These are phyloP conservation scores for Vitis hybrid DNA, from an alignment of 177 flowering plant genomes.

Conservation along the genomic window DNA sequence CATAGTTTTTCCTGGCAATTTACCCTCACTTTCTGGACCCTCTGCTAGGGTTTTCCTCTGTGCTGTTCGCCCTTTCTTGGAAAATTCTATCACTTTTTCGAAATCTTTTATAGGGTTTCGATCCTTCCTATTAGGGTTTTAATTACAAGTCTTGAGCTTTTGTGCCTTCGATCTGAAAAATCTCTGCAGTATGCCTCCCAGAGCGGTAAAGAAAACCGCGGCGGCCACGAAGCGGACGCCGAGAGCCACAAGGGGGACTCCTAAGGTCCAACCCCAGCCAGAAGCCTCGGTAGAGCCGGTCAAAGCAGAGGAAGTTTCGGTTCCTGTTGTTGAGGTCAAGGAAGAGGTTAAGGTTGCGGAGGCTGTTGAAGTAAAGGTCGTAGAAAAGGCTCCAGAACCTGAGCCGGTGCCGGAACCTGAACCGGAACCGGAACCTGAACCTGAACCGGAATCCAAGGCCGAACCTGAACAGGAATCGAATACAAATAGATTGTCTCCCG, in stretches of 20 bases:
- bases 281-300: slow-evolving; percentile 29
- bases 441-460: background rate
- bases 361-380: slow-evolving; percentile 15
- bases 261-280: slow-evolving; percentile 26
- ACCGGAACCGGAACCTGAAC: slow-evolving; percentile 15
- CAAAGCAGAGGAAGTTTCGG: slow-evolving; percentile 23
- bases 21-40: too few relatives aligned
- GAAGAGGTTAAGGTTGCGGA: slow-evolving; percentile 20
- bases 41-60: background rate
- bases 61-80: background rate
- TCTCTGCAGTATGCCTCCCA: slow-evolving; percentile 47
- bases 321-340: slow-evolving; percentile 16
- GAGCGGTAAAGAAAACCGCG: slow-evolving; percentile 41
- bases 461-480: background rate
- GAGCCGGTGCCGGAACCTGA: background rate
- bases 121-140: background rate
- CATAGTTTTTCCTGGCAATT: too few relatives aligned
- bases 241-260: slow-evolving; percentile 25
- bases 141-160: background rate
- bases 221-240: slow-evolving; percentile 29
- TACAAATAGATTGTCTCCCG: background rate
- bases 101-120: background rate
- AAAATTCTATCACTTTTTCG: too few relatives aligned
- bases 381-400: background rate
- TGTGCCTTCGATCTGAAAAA: background rate